Conservation (phyloP, 371 early-diverging fungal genomes). For the Zopfochytrium polystomum region DNA sequence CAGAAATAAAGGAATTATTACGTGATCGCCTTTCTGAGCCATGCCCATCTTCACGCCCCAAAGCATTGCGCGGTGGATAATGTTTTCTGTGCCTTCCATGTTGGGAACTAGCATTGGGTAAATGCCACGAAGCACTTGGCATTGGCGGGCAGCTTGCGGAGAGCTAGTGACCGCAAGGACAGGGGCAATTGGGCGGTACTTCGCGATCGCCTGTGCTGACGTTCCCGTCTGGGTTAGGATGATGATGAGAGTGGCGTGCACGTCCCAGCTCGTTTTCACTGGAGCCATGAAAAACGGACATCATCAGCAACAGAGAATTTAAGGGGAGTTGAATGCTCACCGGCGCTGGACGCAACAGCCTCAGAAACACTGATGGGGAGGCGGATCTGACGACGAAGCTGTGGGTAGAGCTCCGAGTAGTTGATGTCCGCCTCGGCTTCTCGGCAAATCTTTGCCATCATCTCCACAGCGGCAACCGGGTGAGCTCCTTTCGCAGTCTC, state of each 20-base stretch:
- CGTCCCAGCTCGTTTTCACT: slow-evolving; percentile 51
- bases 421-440: slow-evolving; percentile 54
- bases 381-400: slow-evolving; percentile 36
- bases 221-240: slow-evolving; percentile 50
- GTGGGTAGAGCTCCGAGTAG: slow-evolving; percentile 51
- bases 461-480: slow-evolving; percentile 44
- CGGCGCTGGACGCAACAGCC: slow-evolving; percentile 45
- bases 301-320: slow-evolving; percentile 6
- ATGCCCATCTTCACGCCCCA: slow-evolving; percentile 52
- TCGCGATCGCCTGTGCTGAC: slow-evolving; percentile 43
- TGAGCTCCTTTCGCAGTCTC: slow-evolving; percentile 91
- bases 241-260: slow-evolving; percentile 49
- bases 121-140: slow-evolving; percentile 47
- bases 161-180: slow-evolving; percentile 48
- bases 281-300: not conserved
- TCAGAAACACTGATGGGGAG: slow-evolving; percentile 42
- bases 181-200: slow-evolving; percentile 53
- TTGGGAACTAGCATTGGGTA: slow-evolving; percentile 47
- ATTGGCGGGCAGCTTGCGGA: slow-evolving; percentile 46
- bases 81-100: slow-evolving; percentile 48
- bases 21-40: slow-evolving; percentile 47
- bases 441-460: slow-evolving; percentile 52
- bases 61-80: slow-evolving; percentile 49
- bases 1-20: not conserved
- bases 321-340: slow-evolving; percentile 19